A percentile compares a stretch with the other conserved stretches of the same genome.
Conservation (phyloP, 495 filamentous ascomycete species). For the Neurospora sp. region DNA sequence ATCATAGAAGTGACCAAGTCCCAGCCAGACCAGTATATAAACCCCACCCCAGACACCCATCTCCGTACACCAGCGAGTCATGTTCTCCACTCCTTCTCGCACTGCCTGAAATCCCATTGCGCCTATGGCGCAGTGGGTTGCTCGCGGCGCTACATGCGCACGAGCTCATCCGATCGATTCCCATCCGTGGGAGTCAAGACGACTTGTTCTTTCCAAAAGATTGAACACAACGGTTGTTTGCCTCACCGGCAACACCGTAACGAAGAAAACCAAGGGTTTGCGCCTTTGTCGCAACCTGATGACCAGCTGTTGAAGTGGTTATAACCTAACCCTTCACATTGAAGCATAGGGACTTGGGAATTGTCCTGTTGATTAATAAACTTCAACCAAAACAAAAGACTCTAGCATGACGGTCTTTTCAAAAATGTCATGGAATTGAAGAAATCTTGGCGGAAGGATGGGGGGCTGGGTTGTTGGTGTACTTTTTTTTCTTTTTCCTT, state of each 20-base stretch:
- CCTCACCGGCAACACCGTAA: neutral
- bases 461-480: no score
- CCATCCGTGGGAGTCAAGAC: neutral
- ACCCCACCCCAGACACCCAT: neutral
- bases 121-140: neutral
- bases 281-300: neutral
- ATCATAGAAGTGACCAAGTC: neutral
- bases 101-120: neutral
- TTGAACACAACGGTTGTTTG: neutral
- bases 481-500: no score
- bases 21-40: neutral
- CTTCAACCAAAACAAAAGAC: neutral
- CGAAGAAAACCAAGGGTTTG: neutral
- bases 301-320: no score
- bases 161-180: neutral
- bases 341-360: neutral
- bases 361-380: neutral
- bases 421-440: neutral
- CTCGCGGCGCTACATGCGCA: neutral
- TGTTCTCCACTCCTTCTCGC: neutral
- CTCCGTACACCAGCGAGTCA: neutral
- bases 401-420: neutral
- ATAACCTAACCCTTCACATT: neutral
- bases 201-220: neutral
- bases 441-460: neutral